Evolutionary conservation across 176 grass and related monocot genomes (phyloP).

Genomic region (Juncus inflexus): DNA sequence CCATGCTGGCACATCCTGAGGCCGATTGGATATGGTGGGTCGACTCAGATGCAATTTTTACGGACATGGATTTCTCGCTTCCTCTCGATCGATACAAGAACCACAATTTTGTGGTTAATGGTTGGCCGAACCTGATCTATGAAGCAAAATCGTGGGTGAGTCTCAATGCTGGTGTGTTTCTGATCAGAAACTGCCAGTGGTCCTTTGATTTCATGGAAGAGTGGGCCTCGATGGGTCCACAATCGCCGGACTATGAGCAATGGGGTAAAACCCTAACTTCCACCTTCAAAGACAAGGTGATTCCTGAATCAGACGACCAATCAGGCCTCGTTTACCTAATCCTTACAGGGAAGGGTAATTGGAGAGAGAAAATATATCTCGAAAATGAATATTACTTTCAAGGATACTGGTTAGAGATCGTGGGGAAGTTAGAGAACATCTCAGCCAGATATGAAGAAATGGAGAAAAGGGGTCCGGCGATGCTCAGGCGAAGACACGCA

Average conservation of each 20-base stretch:
- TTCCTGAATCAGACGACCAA: conserved; percentile 84
- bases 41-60: conserved; percentile 90
- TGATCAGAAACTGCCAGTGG: conserved; percentile 98
- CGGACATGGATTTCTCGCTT: conserved; percentile 85
- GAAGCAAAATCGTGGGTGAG: conserved; percentile 47
- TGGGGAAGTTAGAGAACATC: conserved; percentile 50
- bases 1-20: conserved; percentile 86
- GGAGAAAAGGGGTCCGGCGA: conserved; percentile 36
- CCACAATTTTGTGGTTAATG: conserved; percentile 79
- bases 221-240: conserved; percentile 18
- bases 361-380: conserved; percentile 61
- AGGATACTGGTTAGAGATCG: conserved; percentile 89
- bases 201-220: conserved; percentile 65
- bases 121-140: conserved; percentile 62
- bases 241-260: conserved; percentile 16
- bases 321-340: conserved; percentile 79
- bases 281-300: conserved; percentile 64
- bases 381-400: conserved; percentile 71
- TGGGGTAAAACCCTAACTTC: conserved; percentile 39
- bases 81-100: conserved; percentile 41
- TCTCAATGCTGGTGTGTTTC: conserved; percentile 93
- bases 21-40: conserved; percentile 97
- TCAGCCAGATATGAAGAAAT: conserved; percentile 42
- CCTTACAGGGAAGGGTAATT: conserved; percentile 33
- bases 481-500: conserved; percentile 51